A percentile compares a stretch with the other conserved stretches of the same genome.
phyloP scores from a whole-genome alignment of 345 rosid genomes.

The Gossypium longicalyx region DNA sequence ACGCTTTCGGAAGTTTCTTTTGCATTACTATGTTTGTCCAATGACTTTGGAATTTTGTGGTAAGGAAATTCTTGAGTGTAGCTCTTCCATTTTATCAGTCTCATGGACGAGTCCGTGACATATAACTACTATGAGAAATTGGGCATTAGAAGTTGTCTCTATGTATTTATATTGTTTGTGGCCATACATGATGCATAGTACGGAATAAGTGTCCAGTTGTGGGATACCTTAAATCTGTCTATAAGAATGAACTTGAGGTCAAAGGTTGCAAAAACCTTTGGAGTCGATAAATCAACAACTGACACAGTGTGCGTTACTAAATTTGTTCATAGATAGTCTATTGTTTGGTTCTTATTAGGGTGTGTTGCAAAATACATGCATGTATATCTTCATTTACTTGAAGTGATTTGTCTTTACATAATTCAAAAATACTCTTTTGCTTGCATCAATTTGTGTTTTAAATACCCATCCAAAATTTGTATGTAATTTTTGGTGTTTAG shows the following conservation, averaged over 20 bases:
- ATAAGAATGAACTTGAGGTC: background rate
- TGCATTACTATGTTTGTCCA: background rate
- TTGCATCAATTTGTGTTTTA: constrained; percentile 8
- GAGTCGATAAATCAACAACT: background rate
- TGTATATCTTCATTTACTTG: background rate
- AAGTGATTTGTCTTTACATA: background rate
- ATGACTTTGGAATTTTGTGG: background rate
- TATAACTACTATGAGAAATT: background rate
- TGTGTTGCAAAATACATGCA: background rate
- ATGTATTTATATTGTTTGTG: background rate
- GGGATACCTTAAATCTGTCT: background rate
- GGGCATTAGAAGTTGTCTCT: background rate
- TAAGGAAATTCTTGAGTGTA: background rate
- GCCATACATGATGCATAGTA: background rate
- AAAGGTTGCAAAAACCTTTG: background rate
- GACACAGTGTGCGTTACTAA: background rate
- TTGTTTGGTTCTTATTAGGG: constrained; percentile 6
- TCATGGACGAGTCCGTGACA: background rate
- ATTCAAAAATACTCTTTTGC: background rate
- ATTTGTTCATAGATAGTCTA: background rate
- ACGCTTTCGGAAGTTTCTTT: background rate
- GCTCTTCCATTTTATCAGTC: background rate
- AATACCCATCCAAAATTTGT: background rate
- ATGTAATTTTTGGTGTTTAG: background rate
- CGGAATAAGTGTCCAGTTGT: background rate